These are phyloP conservation scores for Pilasporangium apinafurcum DNA, from an alignment of 352 stramenopile genomes.

Conservation along the genomic window DNA sequence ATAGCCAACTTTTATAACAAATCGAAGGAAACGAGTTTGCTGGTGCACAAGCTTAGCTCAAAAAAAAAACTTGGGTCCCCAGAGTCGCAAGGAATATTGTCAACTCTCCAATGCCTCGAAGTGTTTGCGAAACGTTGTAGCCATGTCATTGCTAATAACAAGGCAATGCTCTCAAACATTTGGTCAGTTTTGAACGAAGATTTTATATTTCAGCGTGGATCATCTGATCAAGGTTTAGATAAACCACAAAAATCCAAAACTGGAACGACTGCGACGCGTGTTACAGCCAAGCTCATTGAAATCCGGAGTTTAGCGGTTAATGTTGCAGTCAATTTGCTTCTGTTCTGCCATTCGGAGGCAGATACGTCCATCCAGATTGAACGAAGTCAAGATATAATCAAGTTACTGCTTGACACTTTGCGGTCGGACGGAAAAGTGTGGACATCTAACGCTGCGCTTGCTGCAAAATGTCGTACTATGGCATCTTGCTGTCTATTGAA, in stretches of 20 bases:
- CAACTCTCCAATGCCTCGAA: conserved; percentile 50
- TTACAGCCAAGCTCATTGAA: conserved; percentile 27
- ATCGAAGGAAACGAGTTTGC: conserved; percentile 18
- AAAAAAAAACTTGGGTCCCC: conserved; percentile 33
- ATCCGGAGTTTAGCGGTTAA: conserved; percentile 55
- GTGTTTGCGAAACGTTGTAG: conserved; percentile 57
- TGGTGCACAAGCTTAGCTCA: conserved; percentile 45
- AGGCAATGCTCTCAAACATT: conserved; percentile 17
- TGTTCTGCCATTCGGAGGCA: conserved; percentile 23
- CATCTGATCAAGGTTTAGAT: neutral
- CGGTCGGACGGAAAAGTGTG: conserved; percentile 48
- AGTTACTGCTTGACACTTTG: conserved; percentile 56
- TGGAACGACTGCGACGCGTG: conserved; percentile 6
- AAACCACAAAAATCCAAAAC: conserved; percentile 4
- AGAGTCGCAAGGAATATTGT: conserved; percentile 10
- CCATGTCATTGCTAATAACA: conserved; percentile 13
- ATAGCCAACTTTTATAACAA: conserved; percentile 43
- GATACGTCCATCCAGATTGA: conserved; percentile 7
- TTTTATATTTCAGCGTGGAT: conserved; percentile 18
- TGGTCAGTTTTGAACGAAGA: conserved; percentile 45
- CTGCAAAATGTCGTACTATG: conserved; percentile 36
- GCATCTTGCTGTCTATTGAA: conserved; percentile 60
- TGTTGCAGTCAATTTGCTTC: conserved; percentile 49
- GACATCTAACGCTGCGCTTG: conserved; percentile 22
- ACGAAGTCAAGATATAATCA: conserved; percentile 28